Evolutionary conservation across 139 green algal genomes (phyloP), one percentile per base, ranked within the genome.

Genomic region (Astrephomene gubernaculifera): DNA sequence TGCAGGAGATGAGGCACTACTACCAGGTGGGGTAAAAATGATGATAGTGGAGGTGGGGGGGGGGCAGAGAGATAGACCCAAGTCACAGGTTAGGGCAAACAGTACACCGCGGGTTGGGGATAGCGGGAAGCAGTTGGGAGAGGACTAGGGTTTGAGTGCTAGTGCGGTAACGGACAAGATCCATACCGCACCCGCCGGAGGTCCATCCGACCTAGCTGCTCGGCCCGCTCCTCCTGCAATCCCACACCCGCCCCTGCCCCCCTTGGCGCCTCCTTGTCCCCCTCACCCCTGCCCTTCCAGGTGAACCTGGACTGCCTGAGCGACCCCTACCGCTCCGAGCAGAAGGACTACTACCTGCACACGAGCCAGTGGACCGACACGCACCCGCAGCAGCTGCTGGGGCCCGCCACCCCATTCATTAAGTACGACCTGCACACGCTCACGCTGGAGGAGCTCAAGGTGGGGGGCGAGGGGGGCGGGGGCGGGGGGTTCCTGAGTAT

Each of bases 21-120:
- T 99, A 98, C 87, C 91, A 93, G 85, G 95, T 98, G 65, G 19
- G 82, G n/a, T n/a, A n/a, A n/a, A n/a, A n/a, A n/a, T n/a, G n/a
- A n/a, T n/a, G n/a, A n/a, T n/a, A n/a, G n/a, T n/a, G n/a, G n/a
- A n/a, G n/a, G n/a, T n/a, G n/a, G n/a, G n/a, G n/a, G n/a, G n/a
- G n/a, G n/a, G n/a, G n/a, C n/a, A n/a, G n/a, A n/a, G n/a, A n/a
- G n/a, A n/a, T n/a, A n/a, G n/a, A n/a, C n/a, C n/a, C n/a, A n/a
- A n/a, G n/a, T n/a, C n/a, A n/a, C n/a, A n/a, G n/a, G n/a, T n/a
- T n/a, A n/a, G n/a, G n/a, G n/a, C n/a, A n/a, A n/a, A n/a, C n/a
- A n/a, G n/a, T n/a, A n/a, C n/a, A n/a, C n/a, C n/a, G n/a, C n/a
- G n/a, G n/a, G n/a, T n/a, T n/a, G n/a, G n/a, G n/a, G n/a, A n/a